These are phyloP conservation scores for Kuraishia molischiana DNA, from an alignment of 805 yeast species.

Conservation along the genomic window DNA sequence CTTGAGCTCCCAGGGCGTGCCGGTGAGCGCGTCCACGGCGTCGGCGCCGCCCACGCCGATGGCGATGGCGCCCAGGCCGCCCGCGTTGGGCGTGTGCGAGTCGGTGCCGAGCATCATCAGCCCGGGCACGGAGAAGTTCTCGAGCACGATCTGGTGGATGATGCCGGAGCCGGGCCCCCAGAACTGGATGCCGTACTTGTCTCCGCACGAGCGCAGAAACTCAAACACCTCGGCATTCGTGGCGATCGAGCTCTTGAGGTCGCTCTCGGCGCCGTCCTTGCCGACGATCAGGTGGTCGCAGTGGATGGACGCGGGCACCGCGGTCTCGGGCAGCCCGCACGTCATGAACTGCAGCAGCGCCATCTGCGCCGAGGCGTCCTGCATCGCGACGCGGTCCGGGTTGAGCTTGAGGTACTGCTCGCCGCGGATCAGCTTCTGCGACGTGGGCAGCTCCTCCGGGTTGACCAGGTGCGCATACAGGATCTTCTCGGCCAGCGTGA, in stretches of 20 bases:
- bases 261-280: constrained; percentile 81
- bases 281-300: constrained; percentile 98
- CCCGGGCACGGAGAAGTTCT: constrained; percentile 96
- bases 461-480: constrained; percentile 91
- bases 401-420: constrained; percentile 84
- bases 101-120: constrained; percentile 96
- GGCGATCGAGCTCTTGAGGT: constrained; percentile 77
- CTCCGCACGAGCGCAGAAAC: constrained; percentile 82
- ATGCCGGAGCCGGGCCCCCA: constrained; percentile 99
- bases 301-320: constrained; percentile 93
- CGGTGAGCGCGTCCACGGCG: constrained; percentile 96
- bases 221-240: constrained; percentile 92
- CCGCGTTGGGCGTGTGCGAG: constrained; percentile 98
- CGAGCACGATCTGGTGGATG: constrained; percentile 94
- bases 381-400: constrained; percentile 98
- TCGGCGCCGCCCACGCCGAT: constrained; percentile 99
- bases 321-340: constrained; percentile 84
- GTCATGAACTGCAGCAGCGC: constrained; percentile 95
- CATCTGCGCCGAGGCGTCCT: constrained; percentile 99
- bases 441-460: constrained; percentile 77
- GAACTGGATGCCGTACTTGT: constrained; percentile 94
- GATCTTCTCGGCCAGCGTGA: constrained; percentile 92
- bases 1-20: constrained; percentile 97
- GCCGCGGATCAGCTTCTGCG: constrained; percentile 51
- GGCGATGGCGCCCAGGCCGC: constrained; percentile 97